Conservation (phyloP, 345 rosid genomes). For the Brassica juncea region DNA sequence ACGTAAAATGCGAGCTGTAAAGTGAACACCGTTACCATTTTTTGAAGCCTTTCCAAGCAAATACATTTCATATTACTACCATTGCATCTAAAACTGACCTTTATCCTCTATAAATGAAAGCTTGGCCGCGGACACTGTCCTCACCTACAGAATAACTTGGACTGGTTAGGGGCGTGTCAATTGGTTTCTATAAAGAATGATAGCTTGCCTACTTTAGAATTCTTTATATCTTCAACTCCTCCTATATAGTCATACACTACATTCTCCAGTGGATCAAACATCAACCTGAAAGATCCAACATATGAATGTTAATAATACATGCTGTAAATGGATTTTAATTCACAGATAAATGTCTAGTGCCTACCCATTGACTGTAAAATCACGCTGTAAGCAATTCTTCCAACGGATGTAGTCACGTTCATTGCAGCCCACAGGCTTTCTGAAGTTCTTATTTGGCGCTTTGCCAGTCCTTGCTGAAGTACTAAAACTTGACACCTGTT, state of each 20-base stretch:
- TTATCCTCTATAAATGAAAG: slow-evolving; percentile 55
- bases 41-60: slow-evolving; percentile 11
- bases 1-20: slow-evolving; percentile 73
- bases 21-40: slow-evolving; percentile 27
- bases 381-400: slow-evolving; percentile 63
- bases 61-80: background rate
- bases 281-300: slow-evolving; percentile 48
- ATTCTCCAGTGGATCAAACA: slow-evolving; percentile 66
- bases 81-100: slow-evolving; percentile 44
- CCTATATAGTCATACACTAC: slow-evolving; percentile 71
- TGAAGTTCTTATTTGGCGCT: slow-evolving; percentile 27
- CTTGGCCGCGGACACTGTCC: slow-evolving; percentile 48
- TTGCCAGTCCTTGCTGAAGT: slow-evolving; percentile 44
- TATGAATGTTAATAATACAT: background rate
- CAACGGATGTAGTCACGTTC: slow-evolving; percentile 57
- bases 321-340: background rate
- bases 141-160: slow-evolving; percentile 42
- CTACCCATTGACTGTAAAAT: slow-evolving; percentile 75
- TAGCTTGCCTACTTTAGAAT: slow-evolving; percentile 59
- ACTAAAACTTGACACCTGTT: slow-evolving; percentile 70
- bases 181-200: slow-evolving; percentile 19
- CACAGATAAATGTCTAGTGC: slow-evolving; percentile 6
- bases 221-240: slow-evolving; percentile 65
- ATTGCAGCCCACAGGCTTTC: slow-evolving; percentile 48
- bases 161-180: slow-evolving; percentile 26